These are phyloP conservation scores for Myxozyma neglecta DNA, from an alignment of 805 yeast genomes.

Conservation along the genomic window DNA sequence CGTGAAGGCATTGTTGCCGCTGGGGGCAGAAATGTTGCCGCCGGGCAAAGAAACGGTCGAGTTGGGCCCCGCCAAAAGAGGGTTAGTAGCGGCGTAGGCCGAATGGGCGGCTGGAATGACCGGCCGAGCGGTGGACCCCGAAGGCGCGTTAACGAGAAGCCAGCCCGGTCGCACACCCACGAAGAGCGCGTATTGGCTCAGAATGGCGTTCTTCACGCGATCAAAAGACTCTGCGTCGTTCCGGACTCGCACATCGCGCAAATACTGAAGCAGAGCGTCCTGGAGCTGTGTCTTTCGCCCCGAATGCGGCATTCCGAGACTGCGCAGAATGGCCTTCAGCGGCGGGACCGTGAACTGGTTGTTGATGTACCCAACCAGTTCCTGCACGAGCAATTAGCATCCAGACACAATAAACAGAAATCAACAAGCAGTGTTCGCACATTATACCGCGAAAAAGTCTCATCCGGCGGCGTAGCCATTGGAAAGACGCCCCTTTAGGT, in stretches of 20 bases:
- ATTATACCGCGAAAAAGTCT: constrained; percentile 1
- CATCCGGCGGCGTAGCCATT: constrained; percentile 6
- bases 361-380: constrained; percentile 22
- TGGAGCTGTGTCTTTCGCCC: constrained; percentile 66
- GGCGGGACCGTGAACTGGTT: constrained; percentile 36
- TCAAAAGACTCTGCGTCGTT: constrained; percentile 3
- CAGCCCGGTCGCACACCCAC: constrained; percentile 12
- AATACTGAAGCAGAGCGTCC: constrained; percentile 52
- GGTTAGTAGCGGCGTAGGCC: no score
- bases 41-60: no score
- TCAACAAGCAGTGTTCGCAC: background rate
- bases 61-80: no score
- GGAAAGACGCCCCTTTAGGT: background rate
- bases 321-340: constrained; percentile 37
- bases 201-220: constrained; percentile 1
- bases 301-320: constrained; percentile 47
- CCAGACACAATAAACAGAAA: background rate
- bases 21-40: no score
- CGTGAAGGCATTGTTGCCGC: background rate
- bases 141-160: background rate
- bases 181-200: constrained; percentile 6
- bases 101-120: no score
- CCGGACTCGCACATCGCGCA: constrained; percentile 34
- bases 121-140: background rate
- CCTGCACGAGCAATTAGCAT: constrained; percentile 7